Conservation (phyloP, 2,329 filamentous ascomycete genomes). For the Fusarium tanahbumbuense region DNA sequence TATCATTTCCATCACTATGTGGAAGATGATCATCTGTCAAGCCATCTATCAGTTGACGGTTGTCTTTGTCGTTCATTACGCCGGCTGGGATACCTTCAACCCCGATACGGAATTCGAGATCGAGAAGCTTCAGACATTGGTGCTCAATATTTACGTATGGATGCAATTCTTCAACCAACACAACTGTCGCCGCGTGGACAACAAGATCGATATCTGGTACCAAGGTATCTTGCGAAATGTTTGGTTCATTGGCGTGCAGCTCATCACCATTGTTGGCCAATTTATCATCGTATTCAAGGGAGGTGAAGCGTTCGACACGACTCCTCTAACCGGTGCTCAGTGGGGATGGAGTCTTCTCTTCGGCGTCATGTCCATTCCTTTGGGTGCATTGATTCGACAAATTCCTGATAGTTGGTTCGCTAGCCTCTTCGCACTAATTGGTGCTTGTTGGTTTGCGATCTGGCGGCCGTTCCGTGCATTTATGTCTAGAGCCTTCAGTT, state of each 20-base stretch:
- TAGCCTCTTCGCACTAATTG: constrained; percentile 38
- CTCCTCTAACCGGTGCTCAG: constrained; percentile 69
- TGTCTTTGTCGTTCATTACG: constrained; percentile 71
- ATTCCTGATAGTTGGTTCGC: constrained; percentile 53
- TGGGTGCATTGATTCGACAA: constrained; percentile 60
- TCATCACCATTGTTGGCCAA: constrained; percentile 75
- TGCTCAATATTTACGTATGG: constrained; percentile 90
- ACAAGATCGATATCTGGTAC: constrained; percentile 82
- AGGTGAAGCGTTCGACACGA: constrained; percentile 73
- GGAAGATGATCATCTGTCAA: constrained; percentile 74
- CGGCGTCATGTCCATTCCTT: constrained; percentile 73
- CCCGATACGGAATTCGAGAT: constrained; percentile 54
- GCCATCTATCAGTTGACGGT: constrained; percentile 70
- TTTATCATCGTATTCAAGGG: constrained; percentile 79
- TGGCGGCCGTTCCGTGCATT: constrained; percentile 30
- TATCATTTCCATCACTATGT: constrained; percentile 74
- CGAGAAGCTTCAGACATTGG: constrained; percentile 68
- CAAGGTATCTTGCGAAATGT: constrained; percentile 79
- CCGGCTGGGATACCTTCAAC: constrained; percentile 67
- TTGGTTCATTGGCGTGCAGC: constrained; percentile 78
- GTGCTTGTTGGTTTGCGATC: constrained; percentile 8
- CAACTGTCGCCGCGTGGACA: constrained; percentile 83
- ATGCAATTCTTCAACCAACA: constrained; percentile 91
- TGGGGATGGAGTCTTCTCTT: constrained; percentile 79
- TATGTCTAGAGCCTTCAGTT: constrained; percentile 29